A percentile compares a stretch with the other conserved stretches of the same genome.
Evolutionary conservation across 2,329 filamentous ascomycete genomes (phyloP).

Genomic region (Nannizziopsis barbatae): DNA sequence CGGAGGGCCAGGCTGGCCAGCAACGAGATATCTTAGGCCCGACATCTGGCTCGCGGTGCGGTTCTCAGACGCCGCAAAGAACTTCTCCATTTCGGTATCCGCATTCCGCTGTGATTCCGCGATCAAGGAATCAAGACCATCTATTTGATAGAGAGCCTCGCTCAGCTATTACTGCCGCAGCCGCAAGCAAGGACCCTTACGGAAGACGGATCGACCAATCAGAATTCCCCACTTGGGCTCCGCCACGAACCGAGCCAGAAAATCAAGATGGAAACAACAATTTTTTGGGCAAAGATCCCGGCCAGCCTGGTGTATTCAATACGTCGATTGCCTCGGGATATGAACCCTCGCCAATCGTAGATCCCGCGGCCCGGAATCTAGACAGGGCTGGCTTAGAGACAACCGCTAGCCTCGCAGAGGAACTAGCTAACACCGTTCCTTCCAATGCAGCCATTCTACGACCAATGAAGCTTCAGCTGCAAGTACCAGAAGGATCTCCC

Average conservation of each 20-base stretch:
- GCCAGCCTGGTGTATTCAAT: neutral
- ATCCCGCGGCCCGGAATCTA: neutral
- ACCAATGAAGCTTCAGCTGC: slow-evolving; percentile 33
- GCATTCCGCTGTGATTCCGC: slow-evolving; percentile 63
- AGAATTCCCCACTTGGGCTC: neutral
- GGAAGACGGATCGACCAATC: slow-evolving; percentile 46
- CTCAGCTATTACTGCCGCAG: slow-evolving; percentile 60
- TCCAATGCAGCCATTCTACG: slow-evolving; percentile 19
- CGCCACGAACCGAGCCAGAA: neutral
- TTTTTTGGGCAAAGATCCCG: neutral
- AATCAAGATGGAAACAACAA: neutral
- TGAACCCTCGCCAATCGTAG: neutral
- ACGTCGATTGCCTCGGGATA: neutral
- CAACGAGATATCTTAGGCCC: slow-evolving; percentile 17
- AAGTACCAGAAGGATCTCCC: slow-evolving; percentile 31
- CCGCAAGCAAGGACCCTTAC: slow-evolving; percentile 32
- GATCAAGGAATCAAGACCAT: slow-evolving; percentile 25
- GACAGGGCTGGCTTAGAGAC: slow-evolving; percentile 9
- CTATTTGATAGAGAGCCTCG: slow-evolving; percentile 46
- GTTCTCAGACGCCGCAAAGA: slow-evolving; percentile 44
- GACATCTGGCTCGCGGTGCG: slow-evolving; percentile 28
- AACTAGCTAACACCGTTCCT: neutral
- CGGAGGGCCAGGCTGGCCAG: slow-evolving; percentile 24
- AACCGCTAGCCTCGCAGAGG: slow-evolving; percentile 14
- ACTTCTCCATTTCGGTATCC: slow-evolving; percentile 61